Evolutionary conservation across 805 yeast species (phyloP).

Genomic region (Kluyveromyces starmeri): DNA sequence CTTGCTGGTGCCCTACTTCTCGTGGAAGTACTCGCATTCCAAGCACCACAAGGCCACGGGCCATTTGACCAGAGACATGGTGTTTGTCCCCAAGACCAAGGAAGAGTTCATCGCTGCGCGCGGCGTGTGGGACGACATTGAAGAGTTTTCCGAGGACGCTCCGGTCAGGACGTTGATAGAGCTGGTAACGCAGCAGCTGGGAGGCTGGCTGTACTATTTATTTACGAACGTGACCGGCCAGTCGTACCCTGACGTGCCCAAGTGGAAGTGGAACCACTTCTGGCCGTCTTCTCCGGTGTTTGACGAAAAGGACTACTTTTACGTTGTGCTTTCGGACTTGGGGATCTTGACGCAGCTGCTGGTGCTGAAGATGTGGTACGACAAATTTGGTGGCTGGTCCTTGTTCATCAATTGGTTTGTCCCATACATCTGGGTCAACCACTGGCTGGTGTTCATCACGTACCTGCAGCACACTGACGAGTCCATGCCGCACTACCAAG

Average conservation of each 20-base stretch:
- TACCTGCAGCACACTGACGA: constrained; percentile 79
- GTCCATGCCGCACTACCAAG: constrained; percentile 69
- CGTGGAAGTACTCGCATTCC: constrained; percentile 78
- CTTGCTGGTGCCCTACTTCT: constrained; percentile 74
- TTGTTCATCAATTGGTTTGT: constrained; percentile 60
- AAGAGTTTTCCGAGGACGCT: constrained; percentile 62
- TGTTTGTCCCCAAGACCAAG: constrained; percentile 65
- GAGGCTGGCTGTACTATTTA: constrained; percentile 67
- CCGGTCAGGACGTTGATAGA: constrained; percentile 54
- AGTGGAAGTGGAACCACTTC: constrained; percentile 53
- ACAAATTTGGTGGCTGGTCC: constrained; percentile 53
- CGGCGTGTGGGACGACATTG: constrained; percentile 30
- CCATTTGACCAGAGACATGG: constrained; percentile 74
- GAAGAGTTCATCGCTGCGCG: constrained; percentile 40
- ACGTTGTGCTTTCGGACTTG: constrained; percentile 60
- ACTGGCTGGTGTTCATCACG: constrained; percentile 84
- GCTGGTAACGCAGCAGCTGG: constrained; percentile 59
- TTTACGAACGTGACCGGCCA: constrained; percentile 72
- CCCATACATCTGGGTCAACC: constrained; percentile 76
- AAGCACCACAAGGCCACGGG: constrained; percentile 91
- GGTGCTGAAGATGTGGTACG: constrained; percentile 50
- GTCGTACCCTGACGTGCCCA: constrained; percentile 39
- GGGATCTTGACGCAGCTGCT: constrained; percentile 50
- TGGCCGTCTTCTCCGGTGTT: constrained; percentile 66
- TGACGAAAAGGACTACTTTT: constrained; percentile 64